Base-by-base conservation (phyloP, 345 rosid genomes). In the Capsella bursapastoris region DNA sequence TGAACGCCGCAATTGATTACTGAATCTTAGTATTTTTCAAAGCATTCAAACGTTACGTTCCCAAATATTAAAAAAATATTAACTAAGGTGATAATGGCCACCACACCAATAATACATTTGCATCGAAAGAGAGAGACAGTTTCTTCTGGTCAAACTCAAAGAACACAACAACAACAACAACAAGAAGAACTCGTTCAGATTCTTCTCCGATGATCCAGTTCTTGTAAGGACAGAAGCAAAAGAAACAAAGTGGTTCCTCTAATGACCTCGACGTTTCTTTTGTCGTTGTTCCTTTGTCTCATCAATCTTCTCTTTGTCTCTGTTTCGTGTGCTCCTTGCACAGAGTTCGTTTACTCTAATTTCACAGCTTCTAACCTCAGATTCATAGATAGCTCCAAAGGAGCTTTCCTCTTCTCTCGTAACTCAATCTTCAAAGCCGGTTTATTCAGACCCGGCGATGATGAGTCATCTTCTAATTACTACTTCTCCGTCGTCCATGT, bases 401-500 rank as follows among this genome's bases (percentile, higher is more conserved):
- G 98, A 14, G 80, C 93, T 38, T 93, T 93, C 76, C 81, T 93
- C 57, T 64, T 71, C 59, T 90, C 98, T 32, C 85, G 70, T 29
- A 81, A 81, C 45, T 84, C 75, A 32, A 81, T 85, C 6, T 93
- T 86, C 80, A 86, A 84, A 81, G 92, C 89, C 70, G 80, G 88
- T 60, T 79, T 93, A 51, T 81, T 84, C 79, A 86, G 82, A 65
- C 89, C 90, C 5, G 37, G 35, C 16, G 73, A 77, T 43, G 71
- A 48, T 31, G 58, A 69, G 66, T 44, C 82, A 62, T 70, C 81
- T 72, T 37, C 78, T 56, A 68, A 55, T 70, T 93, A 82, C 75
- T 93, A 89, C 87, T 81, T 93, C 45, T 89, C 89, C 52, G 79
- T 93, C 69, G 59, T 88, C 73, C 97, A 90, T 13, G 88, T 75